A percentile compares a stretch with the other conserved stretches of the same genome.
Evolutionary conservation across 306 rosid species (phyloP).

Genomic region (Sicyos edulis): DNA sequence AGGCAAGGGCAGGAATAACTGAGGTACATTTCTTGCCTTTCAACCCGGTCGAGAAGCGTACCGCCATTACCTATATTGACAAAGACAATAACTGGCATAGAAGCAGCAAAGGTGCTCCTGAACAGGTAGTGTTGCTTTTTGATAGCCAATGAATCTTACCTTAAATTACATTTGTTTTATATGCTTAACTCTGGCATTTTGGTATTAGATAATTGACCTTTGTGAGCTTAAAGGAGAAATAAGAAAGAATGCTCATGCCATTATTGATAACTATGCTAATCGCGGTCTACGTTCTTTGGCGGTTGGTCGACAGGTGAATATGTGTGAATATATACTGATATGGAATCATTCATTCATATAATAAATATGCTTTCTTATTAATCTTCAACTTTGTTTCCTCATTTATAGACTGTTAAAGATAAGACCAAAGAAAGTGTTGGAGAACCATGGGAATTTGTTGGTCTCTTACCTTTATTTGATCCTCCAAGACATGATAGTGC

Average conservation of each 20-base stretch:
- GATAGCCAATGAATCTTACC: neutral
- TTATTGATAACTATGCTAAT: conserved; percentile 58
- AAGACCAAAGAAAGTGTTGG: conserved; percentile 70
- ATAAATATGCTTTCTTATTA: neutral
- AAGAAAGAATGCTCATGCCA: conserved; percentile 43
- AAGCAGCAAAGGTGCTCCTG: conserved; percentile 93
- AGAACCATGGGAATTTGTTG: too few species aligned
- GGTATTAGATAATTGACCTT: conserved; percentile 64
- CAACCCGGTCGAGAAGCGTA: conserved; percentile 82
- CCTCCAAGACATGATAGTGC: too few species aligned
- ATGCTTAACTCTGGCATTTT: conserved; percentile 13
- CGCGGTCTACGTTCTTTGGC: conserved; percentile 85
- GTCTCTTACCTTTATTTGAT: too few species aligned
- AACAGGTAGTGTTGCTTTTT: conserved; percentile 45
- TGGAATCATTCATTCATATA: neutral
- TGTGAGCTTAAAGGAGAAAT: conserved; percentile 56
- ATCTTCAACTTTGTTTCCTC: neutral
- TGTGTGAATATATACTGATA: conserved; percentile 1
- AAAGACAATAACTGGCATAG: conserved; percentile 53
- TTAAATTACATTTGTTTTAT: neutral
- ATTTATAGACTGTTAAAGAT: conserved; percentile 50
- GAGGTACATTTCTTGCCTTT: conserved; percentile 91
- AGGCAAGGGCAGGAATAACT: conserved; percentile 79
- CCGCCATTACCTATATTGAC: conserved; percentile 76
- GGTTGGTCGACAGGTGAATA: conserved; percentile 59